Base-by-base conservation (phyloP, 495 filamentous ascomycete species). In the Penicillium tannophilum region DNA sequence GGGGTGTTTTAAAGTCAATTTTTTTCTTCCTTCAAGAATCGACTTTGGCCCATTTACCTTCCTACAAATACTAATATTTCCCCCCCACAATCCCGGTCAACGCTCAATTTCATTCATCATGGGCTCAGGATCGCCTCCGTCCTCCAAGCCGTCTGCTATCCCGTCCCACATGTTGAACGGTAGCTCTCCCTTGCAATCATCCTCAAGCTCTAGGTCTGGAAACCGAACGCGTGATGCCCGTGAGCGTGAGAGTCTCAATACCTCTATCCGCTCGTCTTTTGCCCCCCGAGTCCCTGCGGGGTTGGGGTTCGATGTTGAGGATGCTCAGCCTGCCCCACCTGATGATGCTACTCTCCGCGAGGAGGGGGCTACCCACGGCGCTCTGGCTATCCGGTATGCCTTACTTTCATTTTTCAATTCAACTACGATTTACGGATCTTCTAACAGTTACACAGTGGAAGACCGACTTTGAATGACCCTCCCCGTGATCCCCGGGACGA, bases 401-500 rank as follows among this genome's bases (percentile, higher is more conserved):
- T 11, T 12, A 2, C 17, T 1, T 17, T 1, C 4, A 30, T 46
- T 31, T 55, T 24, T 16, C 20, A 17, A 6, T n/a, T 33, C 35
- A 8, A 28, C 3, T 49, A 6, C 46, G 11, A 14, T 45, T 1
- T n/a, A 36, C 44, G 19, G 39, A 36, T 50, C 12, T 52, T 46
- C 62, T 64, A 55, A 72, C 47, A 36, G 14, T 11, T 12, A 8
- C 8, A 6, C 28, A 62, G 42, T 43, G 65, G 67, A 31, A 43
- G 73, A 60, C 67, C 72, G 44, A 61, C 63, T 12, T 68, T 89
- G 61, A 86, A 84, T 72, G 88, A 88, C 57, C 82, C 87, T 19
- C 86, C 90, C 24, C 80, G 90, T 63, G 90, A 93, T 74, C 84
- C 86, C 19, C 76, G 88, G 63, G 91, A 95, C 69, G 85, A 88